Percentiles rank a stretch among this genome's conserved stretches.
These are phyloP conservation scores for Podospora australis DNA, from an alignment of 495 filamentous ascomycete species.

Conservation along the genomic window DNA sequence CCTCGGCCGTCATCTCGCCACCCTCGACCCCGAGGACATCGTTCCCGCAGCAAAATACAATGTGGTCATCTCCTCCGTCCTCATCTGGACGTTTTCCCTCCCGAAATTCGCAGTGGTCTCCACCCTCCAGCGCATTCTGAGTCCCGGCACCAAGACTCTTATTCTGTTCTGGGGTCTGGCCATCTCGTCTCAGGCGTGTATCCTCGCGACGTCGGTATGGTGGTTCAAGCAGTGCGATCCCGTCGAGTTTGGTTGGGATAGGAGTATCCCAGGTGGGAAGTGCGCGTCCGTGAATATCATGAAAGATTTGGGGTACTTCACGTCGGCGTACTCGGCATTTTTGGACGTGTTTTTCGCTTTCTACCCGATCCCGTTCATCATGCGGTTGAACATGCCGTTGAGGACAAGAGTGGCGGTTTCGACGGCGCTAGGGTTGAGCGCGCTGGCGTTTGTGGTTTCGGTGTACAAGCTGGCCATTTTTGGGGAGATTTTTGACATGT, in stretches of 20 bases:
- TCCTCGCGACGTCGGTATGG: slow-evolving; percentile 6
- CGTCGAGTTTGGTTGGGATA: not conserved
- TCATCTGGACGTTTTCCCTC: slow-evolving; percentile 9
- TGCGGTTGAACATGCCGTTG: slow-evolving; percentile 11
- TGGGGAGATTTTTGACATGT: slow-evolving; percentile 5
- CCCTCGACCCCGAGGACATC: not conserved
- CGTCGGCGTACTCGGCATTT: slow-evolving; percentile 5
- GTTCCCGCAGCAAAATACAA: not conserved
- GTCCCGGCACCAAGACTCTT: slow-evolving; percentile 1
- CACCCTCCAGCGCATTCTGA: slow-evolving; percentile 6
- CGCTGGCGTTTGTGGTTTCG: slow-evolving; percentile 4
- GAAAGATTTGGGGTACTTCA: slow-evolving; percentile 8
- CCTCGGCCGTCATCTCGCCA: not conserved
- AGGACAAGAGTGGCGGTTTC: not conserved
- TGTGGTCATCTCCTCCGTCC: slow-evolving; percentile 4
- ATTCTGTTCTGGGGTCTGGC: slow-evolving; percentile 3
- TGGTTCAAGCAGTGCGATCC: slow-evolving; percentile 10
- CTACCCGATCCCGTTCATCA: slow-evolving; percentile 9
- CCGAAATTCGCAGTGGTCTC: slow-evolving; percentile 9
- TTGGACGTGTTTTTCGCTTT: slow-evolving; percentile 7
- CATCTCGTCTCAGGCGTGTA: slow-evolving; percentile 5
- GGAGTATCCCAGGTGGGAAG: not conserved
- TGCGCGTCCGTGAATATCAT: slow-evolving; percentile 2
- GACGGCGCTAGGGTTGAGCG: slow-evolving; percentile 1
- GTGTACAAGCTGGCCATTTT: slow-evolving; percentile 11